These are phyloP conservation scores for Penicillium sp. DNA, from an alignment of 2,329 filamentous ascomycete species.

Conservation along the genomic window DNA sequence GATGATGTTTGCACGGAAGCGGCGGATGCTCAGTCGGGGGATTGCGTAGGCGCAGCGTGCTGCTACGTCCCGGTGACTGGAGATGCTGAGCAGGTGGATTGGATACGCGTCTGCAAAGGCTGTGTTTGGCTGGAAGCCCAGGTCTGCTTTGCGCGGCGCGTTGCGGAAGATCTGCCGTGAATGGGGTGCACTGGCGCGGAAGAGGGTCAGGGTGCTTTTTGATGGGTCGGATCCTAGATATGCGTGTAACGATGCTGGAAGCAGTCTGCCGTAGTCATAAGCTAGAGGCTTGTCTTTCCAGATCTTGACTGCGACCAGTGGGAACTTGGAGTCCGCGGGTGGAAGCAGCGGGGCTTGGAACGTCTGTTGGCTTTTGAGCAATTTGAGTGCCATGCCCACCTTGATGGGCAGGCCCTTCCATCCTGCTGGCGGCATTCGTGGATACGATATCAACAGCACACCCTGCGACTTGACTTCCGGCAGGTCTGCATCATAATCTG, in stretches of 20 bases:
- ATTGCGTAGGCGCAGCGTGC: conserved; percentile 40
- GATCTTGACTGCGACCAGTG: conserved; percentile 50
- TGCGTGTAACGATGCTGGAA: conserved; percentile 50
- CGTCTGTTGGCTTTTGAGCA: conserved; percentile 42
- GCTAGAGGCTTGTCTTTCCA: conserved; percentile 55
- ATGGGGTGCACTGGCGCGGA: conserved; percentile 50
- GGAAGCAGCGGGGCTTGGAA: conserved; percentile 57
- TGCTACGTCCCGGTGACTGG: conserved; percentile 55
- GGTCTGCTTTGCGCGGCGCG: conserved; percentile 52
- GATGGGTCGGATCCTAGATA: conserved; percentile 41
- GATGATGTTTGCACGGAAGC: conserved; percentile 61
- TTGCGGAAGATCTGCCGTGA: conserved; percentile 54
- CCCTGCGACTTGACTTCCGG: conserved; percentile 54
- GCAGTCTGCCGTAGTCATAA: conserved; percentile 40
- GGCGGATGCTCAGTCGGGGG: conserved; percentile 50
- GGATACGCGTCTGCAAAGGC: conserved; percentile 62
- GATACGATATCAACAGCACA: conserved; percentile 54
- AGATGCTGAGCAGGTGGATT: conserved; percentile 56
- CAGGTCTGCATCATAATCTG: conserved; percentile 43
- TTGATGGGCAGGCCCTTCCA: conserved; percentile 18
- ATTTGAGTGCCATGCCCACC: conserved; percentile 30
- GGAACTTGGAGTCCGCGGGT: conserved; percentile 48
- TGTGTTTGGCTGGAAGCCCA: conserved; percentile 55
- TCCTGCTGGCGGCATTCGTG: conserved; percentile 24
- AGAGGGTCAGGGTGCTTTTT: conserved; percentile 49